Evolutionary conservation across 2,329 filamentous ascomycete genomes (phyloP), one percentile per base, ranked within the genome.

Genomic region (Arthrobotrys megalospora): DNA sequence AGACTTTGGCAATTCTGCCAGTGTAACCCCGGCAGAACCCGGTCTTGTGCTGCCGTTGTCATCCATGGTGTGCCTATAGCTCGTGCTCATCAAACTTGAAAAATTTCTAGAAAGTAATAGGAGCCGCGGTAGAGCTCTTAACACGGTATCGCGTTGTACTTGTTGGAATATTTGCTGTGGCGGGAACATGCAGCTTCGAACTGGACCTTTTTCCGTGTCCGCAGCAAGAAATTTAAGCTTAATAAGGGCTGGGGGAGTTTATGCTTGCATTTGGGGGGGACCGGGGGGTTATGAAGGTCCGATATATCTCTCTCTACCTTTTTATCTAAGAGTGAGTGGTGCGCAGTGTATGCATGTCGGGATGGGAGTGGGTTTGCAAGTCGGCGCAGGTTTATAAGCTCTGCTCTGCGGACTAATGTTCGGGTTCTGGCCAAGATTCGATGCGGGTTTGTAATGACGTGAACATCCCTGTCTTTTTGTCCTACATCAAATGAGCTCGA

Each of bases 1-100:
- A n/a, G 89, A 89, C 82, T 91, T 92, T 8, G 89, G 89, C 47
- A 92, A 84, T 11, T 89, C 87, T 47, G 83, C 81, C 28, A 88
- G 80, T 10, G 86, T 84, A 36, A 84, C 76, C 1, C 65, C 65
- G 6, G 43, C 36, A 2, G n/a, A 8, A 21, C n/a, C n/a, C n/a
- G 47, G 2, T 3, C 19, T 24, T 10, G 5, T 6, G 11, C 16
- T 24, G 11, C 45, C 45, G 19, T 48, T 24, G 3, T 8, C 3
- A 45, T 45, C 32, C 55, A 60, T 60, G 16, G 10, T 43, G 24
- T 28, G 24, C 10, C 7, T 28, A 28, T 60, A 60, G 6, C 28
- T 16, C 8, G 19, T 55, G 10, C 47, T 45, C 66, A 77, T 77
- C 60, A 77, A 62, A 43, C 60, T 71, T 10, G 73, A 77, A 7